Base-by-base conservation (phyloP, 2,329 filamentous ascomycete species). In the Stylonectria norvegica region DNA sequence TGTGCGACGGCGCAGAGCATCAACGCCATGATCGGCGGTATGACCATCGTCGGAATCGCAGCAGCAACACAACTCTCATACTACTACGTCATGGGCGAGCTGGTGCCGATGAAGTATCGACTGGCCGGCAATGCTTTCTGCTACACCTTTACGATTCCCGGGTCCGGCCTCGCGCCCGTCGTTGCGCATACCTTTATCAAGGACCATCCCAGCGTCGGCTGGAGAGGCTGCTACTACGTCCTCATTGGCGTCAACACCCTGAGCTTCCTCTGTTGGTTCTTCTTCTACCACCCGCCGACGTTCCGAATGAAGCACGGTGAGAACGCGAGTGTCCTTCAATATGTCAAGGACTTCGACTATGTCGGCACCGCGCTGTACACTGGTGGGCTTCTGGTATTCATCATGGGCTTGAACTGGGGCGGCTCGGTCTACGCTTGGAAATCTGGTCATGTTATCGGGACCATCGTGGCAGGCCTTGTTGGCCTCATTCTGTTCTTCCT, bases 81-180 rank as follows among this genome's bases (percentile, higher is more conserved):
- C 57, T 56, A 53, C 38, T 62, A 61, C 32, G 57, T 64, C 20
- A 52, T 66, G 40, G 58, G 54, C 11, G 66, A 69, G 49, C 54
- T 68, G 15, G 63, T 67, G 5, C 62, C 64, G 9, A 67, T 64
- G 50, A 62, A 62, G 47, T 47, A 58, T 18, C 64, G 65, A 20
- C 57, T 61, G 29, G 32, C 53, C 8, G 60, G 57, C 18, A 60
- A 60, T 35, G 52, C 57, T 8, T 54, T 56, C 34, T 55, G 63
- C 18, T 67, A 63, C 45, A 34, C 61, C 29, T 55, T 58, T 20
- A 57, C 56, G 11, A 52, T 63, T 39, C 61, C 57, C n/a, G 49
- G 54, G 34, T 55, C 52, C 11, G 55, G 49, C n/a, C 44, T 60
- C 18, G 57, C 53, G 2, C 57, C 58, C 9, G 53, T 55, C 20